Base-by-base conservation (phyloP, 345 rosid species). In the Euphorbia peplus region DNA sequence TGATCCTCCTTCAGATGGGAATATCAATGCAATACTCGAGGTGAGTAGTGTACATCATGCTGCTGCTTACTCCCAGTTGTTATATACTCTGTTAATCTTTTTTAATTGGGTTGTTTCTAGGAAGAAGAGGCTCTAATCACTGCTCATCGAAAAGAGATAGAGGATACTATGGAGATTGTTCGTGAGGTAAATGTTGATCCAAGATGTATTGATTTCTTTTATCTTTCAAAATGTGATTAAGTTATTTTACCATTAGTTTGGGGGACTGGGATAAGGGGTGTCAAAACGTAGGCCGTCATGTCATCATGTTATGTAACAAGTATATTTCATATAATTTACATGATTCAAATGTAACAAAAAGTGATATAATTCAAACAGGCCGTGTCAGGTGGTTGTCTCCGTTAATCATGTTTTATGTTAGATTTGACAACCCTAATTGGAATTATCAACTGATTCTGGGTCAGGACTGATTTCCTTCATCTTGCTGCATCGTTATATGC, bases 101-200 rank as follows among this genome's bases (percentile, higher is more conserved):
- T 15, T 25, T 32, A 50, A n/a, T 22, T 67, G 26, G 37, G 55
- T 29, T 72, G 41, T 57, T 63, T 39, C 21, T 78, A 93, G 97
- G 99, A 95, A 74, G 99, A 95, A 83, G 97, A 88, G 78, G 95
- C 95, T 41, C 79, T 95, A 69, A 87, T 91, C 37, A 87, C 90
- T 12, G 97, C 95, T 30, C 99, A 95, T 68, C 83, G 99, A 76
- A 91, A 95, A 85, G 97, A 95, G 82, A 95, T 91, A n/a, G 99
- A 95, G 83, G 96, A 95, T 71, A 91, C 97, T 13, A 95, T 95
- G 97, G 97, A 90, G 79, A 95, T 91, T 64, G 97, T 90, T 67
- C 97, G 96, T 4, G 99, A 95, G 82, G 99, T 91, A 83, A 82
- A 87, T 73, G 53, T 50, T 22, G 58, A 58, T 35, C 15, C 10